Evolutionary conservation across 208 protist species (phyloP).

Genomic region (Trypanosoma lewisi): DNA sequence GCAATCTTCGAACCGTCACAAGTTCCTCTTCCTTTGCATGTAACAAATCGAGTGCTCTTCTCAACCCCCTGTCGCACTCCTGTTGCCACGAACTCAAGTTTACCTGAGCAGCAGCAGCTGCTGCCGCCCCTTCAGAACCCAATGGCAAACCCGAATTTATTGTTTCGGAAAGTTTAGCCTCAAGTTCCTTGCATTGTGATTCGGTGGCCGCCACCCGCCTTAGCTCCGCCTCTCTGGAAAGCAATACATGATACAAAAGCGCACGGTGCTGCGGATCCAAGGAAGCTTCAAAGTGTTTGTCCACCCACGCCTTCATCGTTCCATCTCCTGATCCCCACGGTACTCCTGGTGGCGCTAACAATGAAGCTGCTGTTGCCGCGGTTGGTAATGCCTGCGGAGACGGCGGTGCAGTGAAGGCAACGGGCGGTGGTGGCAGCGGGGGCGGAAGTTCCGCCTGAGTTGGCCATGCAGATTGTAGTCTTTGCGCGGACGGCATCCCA

Average conservation of each 20-base stretch:
- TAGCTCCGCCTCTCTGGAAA: constrained; percentile 28
- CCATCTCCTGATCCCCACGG: background rate
- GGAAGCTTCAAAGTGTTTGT: constrained; percentile 19
- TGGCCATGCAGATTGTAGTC: background rate
- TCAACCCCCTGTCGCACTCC: background rate
- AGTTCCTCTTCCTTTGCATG: constrained; percentile 19
- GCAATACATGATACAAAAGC: constrained; percentile 27
- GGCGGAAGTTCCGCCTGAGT: background rate
- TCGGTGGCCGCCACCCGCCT: constrained; percentile 23
- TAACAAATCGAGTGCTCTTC: background rate
- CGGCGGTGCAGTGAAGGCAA: constrained; percentile 12
- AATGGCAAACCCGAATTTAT: background rate
- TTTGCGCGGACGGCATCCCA: too few species aligned
- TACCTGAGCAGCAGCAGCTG: background rate
- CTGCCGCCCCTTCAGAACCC: background rate
- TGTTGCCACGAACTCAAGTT: background rate
- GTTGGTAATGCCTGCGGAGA: constrained; percentile 8
- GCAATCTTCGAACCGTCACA: constrained; percentile 6
- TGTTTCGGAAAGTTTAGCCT: constrained; percentile 5
- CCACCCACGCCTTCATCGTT: constrained; percentile 25
- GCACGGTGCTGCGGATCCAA: constrained; percentile 29
- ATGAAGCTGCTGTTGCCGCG: constrained; percentile 7
- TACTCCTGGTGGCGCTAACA: background rate
- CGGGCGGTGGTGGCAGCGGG: constrained; percentile 15
- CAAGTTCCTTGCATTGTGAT: constrained; percentile 25